Conservation (phyloP, 768 basidiomycete species). For the Arthromyces matolae region DNA sequence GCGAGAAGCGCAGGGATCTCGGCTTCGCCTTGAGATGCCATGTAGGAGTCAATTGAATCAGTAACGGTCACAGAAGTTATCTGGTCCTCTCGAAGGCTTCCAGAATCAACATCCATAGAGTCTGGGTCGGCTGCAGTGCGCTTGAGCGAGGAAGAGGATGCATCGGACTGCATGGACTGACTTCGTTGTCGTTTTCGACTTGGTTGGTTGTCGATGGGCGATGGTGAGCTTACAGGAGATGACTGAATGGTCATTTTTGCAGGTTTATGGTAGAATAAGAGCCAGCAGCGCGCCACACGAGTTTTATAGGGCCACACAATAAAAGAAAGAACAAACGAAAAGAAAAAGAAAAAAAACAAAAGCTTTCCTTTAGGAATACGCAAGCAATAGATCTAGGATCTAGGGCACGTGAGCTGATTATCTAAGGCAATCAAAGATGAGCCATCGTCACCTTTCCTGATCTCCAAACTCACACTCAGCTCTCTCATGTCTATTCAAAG, state of each 20-base stretch:
- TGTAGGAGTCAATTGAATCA: constrained; percentile 60
- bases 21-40: constrained; percentile 53
- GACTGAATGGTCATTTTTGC: constrained; percentile 44
- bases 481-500: constrained; percentile 43
- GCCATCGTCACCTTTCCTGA: too few relatives aligned
- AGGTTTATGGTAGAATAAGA: constrained; percentile 8
- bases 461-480: too few relatives aligned
- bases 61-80: constrained; percentile 39
- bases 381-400: constrained; percentile 6
- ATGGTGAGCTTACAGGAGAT: constrained; percentile 44
- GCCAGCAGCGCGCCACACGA: constrained; percentile 12
- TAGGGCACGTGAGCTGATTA: constrained; percentile 4
- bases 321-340: constrained; percentile 12
- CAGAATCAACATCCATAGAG: constrained; percentile 36
- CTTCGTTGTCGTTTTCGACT: constrained; percentile 73
- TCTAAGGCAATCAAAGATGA: constrained; percentile 1
- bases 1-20: constrained; percentile 28
- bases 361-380: constrained; percentile 3
- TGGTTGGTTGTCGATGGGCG: constrained; percentile 34
- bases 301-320: constrained; percentile 4
- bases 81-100: constrained; percentile 39
- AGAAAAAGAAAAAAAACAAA: constrained; percentile 14
- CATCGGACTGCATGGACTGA: constrained; percentile 69
- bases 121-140: constrained; percentile 72
- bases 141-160: constrained; percentile 72